Base-by-base conservation (phyloP, 345 rosid genomes). In the Cardamine chenopodiifolia region DNA sequence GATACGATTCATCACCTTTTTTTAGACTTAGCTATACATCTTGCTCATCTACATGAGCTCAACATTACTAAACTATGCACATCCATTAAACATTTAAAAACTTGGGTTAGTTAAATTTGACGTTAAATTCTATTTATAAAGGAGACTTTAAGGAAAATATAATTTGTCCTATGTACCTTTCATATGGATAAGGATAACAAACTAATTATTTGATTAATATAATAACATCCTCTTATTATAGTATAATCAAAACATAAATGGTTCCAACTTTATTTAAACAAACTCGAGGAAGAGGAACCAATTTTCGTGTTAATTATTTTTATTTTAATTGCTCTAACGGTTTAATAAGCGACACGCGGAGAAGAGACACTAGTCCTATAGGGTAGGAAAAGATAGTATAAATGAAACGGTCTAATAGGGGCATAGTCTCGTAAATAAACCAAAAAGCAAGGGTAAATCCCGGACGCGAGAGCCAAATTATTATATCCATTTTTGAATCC, bases 371-470 rank as follows among this genome's bases (percentile, higher is more conserved):
- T 58, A 48, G 74, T 22, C 61, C 39, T 10, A 31, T 28, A 75
- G 58, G 11, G 9, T 42, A 50, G 66, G 35, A 29, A 17, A 28
- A 26, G 25, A 39, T 14, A 25, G 40, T 37, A 45, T 6, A 31
- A 57, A 57, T 44, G 67, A 37, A 50, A 62, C 2, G 5, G 40
- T 1, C 8, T 2, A 11, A 37, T 44, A 23, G 74, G 66, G 81
- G 87, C 81, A 76, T 22, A 10, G 0, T 1, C 1, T 42, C 28
- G 96, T 88, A 83, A 86, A 81, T 88, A 35, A 23, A 1, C 0
- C 0, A 2, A 39, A 60, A 42, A 13, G 13, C 0, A 26, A 64
- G 81, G 88, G 84, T 50, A 74, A 59, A 9, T 19, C 2, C 12
- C 31, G 56, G 68, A 44, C 61, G 60, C 8, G 35, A 8, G 3